Base-by-base conservation (phyloP, 106 monocot species). In the Ottelia alismoides region DNA sequence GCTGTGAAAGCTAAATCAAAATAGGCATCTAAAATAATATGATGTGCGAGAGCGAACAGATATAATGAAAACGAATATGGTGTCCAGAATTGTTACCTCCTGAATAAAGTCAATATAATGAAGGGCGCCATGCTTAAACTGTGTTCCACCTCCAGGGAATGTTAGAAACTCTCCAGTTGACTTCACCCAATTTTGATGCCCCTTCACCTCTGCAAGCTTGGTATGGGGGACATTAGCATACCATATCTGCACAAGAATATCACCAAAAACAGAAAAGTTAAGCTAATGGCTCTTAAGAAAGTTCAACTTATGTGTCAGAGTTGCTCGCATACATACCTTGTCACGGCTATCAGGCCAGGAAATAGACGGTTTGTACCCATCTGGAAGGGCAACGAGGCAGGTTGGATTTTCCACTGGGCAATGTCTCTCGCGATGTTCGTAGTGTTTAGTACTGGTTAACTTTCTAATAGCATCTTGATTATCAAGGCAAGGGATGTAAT, bases 141-240 rank as follows among this genome's bases (percentile, higher is more conserved):
- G 89, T 53, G 96, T 98, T 30, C 96, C 96, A 67, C 96, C 96
- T 16, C 89, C 96, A 11, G 96, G 96, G 62, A 98, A 98, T 51
- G 82, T 76, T 18, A 98, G 85, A 58, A 77, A 70, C 29, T 98
- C 96, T 47, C 96, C 96, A 35, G 69, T 65, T 35, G 79, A 85
- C 65, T 98, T 98, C 22, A 98, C 85, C 96, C 96, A 98, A 65
- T 98, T 98, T 58, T 98, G 96, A 66, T 85, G 89, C 19, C 85
- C 89, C 58, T 98, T 98, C 21, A 85, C 60, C 45, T 22, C 73
- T 22, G 79, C 89, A 54, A 98, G 78, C 82, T 74, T 31, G 6
- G 82, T 77, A 64, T 98, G 89, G 28, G 96, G 96, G 3, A 89
- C 89, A 77, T 98, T 98, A 49, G 62, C 49, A 73, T 98, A 98